Evolutionary conservation across 1,284 basidiomycete species (phyloP).

Genomic region (Cutaneotrichosporon sp.): DNA sequence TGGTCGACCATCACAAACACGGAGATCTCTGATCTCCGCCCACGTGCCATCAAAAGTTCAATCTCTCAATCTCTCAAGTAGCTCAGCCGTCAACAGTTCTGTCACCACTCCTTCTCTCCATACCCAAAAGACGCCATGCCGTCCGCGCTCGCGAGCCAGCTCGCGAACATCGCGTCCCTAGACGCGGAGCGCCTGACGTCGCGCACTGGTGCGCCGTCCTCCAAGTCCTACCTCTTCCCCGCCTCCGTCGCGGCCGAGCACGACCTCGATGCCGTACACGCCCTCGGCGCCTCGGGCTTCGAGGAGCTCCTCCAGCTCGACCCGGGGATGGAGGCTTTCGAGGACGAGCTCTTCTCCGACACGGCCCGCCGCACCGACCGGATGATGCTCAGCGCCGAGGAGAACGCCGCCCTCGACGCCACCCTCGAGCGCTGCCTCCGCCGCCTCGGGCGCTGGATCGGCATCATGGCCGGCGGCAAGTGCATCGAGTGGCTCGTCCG

Average conservation of each 20-base stretch:
- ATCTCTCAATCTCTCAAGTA: background rate
- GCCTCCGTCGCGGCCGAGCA: slow-evolving; percentile 75
- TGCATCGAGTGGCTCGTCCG: slow-evolving; percentile 96
- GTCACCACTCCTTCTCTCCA: slow-evolving; percentile 7
- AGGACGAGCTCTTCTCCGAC: slow-evolving; percentile 80
- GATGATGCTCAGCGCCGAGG: slow-evolving; percentile 70
- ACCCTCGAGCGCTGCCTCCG: slow-evolving; percentile 61
- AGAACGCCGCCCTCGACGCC: slow-evolving; percentile 63
- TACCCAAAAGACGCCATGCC: slow-evolving; percentile 18
- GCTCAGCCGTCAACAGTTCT: background rate
- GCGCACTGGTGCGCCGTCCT: slow-evolving; percentile 55
- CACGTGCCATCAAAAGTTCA: slow-evolving; percentile 24
- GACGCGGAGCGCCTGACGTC: slow-evolving; percentile 75
- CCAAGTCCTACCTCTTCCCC: slow-evolving; percentile 82
- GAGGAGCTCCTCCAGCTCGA: slow-evolving; percentile 67
- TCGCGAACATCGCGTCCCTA: slow-evolving; percentile 76
- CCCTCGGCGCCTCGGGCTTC: slow-evolving; percentile 78
- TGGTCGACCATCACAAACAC: background rate
- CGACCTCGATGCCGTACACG: slow-evolving; percentile 83
- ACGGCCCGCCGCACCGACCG: slow-evolving; percentile 74
- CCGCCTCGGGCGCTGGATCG: slow-evolving; percentile 74
- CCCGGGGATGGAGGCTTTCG: slow-evolving; percentile 57
- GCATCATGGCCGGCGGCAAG: slow-evolving; percentile 79
- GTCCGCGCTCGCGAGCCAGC: slow-evolving; percentile 81
- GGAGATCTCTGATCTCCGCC: slow-evolving; percentile 18